Evolutionary conservation across 257 asterid species (phyloP).

Genomic region (Petunia secreta): DNA sequence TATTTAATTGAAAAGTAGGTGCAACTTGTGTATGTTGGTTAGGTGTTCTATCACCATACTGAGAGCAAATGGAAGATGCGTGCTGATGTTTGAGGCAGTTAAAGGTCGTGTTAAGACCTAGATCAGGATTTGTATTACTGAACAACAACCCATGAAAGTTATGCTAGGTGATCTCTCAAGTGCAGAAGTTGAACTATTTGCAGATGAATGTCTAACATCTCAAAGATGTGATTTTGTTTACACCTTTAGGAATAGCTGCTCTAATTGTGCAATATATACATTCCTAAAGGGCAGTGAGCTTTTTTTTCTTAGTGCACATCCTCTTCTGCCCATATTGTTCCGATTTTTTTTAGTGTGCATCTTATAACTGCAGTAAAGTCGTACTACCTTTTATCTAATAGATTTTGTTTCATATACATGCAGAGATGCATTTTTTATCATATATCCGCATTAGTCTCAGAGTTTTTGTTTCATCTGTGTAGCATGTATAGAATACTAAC

Average conservation of each 20-base stretch:
- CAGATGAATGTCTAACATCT: background rate
- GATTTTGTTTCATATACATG: background rate
- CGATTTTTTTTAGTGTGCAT: background rate
- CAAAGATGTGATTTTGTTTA: background rate
- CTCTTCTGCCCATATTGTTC: background rate
- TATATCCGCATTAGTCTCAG: background rate
- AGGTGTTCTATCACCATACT: background rate
- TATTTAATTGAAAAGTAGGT: background rate
- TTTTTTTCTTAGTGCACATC: background rate
- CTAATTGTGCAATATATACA: background rate
- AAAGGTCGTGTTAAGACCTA: background rate
- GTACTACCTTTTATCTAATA: background rate
- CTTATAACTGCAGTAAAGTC: background rate
- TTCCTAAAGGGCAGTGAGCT: background rate
- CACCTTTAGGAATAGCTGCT: background rate
- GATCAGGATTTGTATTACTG: background rate
- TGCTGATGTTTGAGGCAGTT: background rate
- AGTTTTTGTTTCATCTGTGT: background rate
- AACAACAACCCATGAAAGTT: background rate
- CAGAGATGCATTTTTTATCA: background rate
- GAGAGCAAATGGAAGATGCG: background rate
- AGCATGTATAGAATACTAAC: background rate
- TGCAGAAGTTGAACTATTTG: background rate
- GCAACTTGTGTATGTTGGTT: conserved; percentile 13
- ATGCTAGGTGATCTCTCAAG: conserved; percentile 5